Evolutionary conservation across 2,329 filamentous ascomycete species (phyloP), one percentile per base, ranked within the genome.

Genomic region (Fusarium euwallaceae): DNA sequence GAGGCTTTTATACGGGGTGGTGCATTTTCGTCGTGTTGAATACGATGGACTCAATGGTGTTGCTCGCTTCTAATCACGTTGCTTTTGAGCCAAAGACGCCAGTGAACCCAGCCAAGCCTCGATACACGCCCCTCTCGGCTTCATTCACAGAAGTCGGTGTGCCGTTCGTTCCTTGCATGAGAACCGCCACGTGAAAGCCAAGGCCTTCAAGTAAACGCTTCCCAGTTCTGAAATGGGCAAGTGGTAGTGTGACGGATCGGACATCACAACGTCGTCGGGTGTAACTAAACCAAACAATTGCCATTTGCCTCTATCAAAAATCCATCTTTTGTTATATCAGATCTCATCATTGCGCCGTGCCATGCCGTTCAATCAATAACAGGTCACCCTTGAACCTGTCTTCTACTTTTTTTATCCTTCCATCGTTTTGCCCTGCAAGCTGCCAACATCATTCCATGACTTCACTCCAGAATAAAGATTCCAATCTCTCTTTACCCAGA

Each of bases 311-410:
- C 72, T 74, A 73, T 75, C 69, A 75, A 43, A 43, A 72, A 72
- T 22, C 24, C 20, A 37, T 66, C 55, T 48, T 32, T 34, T 48
- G 43, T 61, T 64, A 53, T 69, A 53, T 53, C 32, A 74, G 55
- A 70, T 70, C 56, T 75, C 73, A 69, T 71, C 73, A 73, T 75
- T 75, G 32, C 73, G 73, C 73, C 73, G 61, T 75, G 73, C 70
- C 73, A 75, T 75, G 73, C 73, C 73, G 64, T 75, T 73, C 67
- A 75, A 73, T 75, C 73, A 75, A 70, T 75, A 70, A 60, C 69
- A 72, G 72, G 45, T 70, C 56, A 56, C 60, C 53, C 51, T 37
- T 65, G 61, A 66, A 73, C 53, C 58, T 71, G 63, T 37, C 58
- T 59, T 69, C 55, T 70, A 61, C 67, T 24, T 64, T 75, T 75